Conservation (phyloP, 352 stramenopile genomes). For the Halophytophthora polymorphica region DNA sequence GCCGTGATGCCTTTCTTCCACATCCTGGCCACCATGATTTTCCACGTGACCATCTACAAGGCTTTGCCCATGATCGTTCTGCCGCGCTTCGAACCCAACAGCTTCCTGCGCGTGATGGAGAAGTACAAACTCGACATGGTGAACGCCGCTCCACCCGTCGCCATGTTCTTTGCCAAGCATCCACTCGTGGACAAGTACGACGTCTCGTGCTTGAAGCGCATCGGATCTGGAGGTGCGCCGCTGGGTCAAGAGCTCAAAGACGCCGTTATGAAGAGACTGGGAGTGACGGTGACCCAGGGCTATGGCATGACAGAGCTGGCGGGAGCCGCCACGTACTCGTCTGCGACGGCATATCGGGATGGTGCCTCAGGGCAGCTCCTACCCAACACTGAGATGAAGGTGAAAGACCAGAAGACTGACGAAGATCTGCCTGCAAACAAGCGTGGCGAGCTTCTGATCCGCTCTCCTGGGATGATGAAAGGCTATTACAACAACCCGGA, state of each 20-base stretch:
- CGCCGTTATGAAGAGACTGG: constrained; percentile 55
- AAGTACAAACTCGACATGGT: constrained; percentile 34
- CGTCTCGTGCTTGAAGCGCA: constrained; percentile 54
- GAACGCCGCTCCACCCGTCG: constrained; percentile 78
- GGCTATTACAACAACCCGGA: constrained; percentile 86
- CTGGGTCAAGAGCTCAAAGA: constrained; percentile 67
- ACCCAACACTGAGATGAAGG: constrained; percentile 47
- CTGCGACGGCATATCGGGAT: constrained; percentile 11
- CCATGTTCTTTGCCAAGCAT: constrained; percentile 74
- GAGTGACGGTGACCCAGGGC: constrained; percentile 33
- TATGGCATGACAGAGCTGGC: constrained; percentile 69
- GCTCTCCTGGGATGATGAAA: constrained; percentile 88
- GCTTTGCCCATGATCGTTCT: constrained; percentile 80
- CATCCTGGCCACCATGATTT: constrained; percentile 87
- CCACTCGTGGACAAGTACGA: constrained; percentile 88
- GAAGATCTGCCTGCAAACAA: constrained; percentile 33
- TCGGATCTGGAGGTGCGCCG: constrained; percentile 79
- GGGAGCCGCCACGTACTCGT: constrained; percentile 22
- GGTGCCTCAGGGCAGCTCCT: constrained; percentile 42
- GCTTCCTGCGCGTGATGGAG: constrained; percentile 84
- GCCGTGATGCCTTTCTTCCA: constrained; percentile 90
- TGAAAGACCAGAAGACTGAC: constrained; percentile 38
- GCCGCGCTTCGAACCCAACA: constrained; percentile 86
- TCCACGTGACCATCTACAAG: constrained; percentile 81
- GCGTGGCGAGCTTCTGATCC: constrained; percentile 78